A percentile compares a stretch with the other conserved stretches of the same genome.
Conservation (phyloP, 2,329 filamentous ascomycete genomes). For the Venturia aucupariae region DNA sequence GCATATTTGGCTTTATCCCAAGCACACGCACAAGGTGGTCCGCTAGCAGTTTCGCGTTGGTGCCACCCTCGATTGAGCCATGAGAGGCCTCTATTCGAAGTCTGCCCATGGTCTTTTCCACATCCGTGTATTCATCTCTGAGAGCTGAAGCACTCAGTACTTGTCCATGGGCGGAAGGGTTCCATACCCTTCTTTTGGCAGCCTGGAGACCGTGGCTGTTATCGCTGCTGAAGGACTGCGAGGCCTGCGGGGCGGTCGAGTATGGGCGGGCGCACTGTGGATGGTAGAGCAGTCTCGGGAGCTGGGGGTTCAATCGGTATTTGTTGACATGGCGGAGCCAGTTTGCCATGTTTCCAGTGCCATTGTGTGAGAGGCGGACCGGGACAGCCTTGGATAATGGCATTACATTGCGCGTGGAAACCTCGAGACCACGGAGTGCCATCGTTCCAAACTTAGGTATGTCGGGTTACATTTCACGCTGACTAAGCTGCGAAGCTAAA, state of each 20-base stretch:
- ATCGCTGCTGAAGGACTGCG: not conserved
- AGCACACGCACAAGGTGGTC: slow-evolving; percentile 43
- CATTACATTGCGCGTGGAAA: not conserved
- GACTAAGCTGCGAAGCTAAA: not conserved
- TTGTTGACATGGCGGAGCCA: not conserved
- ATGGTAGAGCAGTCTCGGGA: not conserved
- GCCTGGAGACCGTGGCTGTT: not conserved
- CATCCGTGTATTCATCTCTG: not conserved
- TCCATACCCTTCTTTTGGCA: not conserved
- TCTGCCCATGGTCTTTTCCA: not conserved
- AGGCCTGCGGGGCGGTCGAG: not conserved
- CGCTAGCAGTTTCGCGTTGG: not conserved
- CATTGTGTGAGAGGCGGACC: not conserved
- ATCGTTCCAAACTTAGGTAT: too few species aligned
- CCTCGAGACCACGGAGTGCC: too few species aligned
- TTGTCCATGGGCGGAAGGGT: not conserved
- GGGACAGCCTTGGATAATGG: slow-evolving; percentile 3
- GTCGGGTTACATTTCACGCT: too few species aligned
- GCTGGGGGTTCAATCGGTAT: not conserved
- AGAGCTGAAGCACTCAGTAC: not conserved
- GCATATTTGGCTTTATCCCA: slow-evolving; percentile 44
- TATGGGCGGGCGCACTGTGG: not conserved
- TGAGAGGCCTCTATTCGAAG: slow-evolving; percentile 3
- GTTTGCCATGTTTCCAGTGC: not conserved
- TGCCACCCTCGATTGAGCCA: not conserved